Evolutionary conservation across 2,329 filamentous ascomycete species (phyloP).

Genomic region (Elsinoe australis): DNA sequence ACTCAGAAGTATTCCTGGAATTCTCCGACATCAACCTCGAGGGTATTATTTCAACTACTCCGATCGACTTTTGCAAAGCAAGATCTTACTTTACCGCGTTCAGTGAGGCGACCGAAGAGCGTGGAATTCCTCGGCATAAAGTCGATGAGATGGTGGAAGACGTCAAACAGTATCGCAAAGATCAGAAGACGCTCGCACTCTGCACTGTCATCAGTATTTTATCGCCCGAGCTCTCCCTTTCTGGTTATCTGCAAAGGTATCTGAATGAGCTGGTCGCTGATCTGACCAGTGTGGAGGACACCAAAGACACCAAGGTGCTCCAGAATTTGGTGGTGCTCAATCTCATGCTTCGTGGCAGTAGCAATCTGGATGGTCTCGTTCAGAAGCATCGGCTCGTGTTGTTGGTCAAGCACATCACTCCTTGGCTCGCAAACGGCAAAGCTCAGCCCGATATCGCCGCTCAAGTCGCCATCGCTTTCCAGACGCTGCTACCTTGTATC

Average conservation of each 20-base stretch:
- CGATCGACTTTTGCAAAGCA: constrained; percentile 36
- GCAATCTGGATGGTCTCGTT: constrained; percentile 42
- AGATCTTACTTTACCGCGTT: constrained; percentile 34
- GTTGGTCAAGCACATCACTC: constrained; percentile 68
- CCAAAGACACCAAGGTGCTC: constrained; percentile 32
- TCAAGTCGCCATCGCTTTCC: constrained; percentile 48
- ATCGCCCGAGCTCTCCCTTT: constrained; percentile 42
- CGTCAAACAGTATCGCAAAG: constrained; percentile 28
- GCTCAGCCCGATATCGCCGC: constrained; percentile 46
- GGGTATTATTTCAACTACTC: constrained; percentile 20
- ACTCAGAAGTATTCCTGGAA: background rate
- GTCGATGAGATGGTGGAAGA: constrained; percentile 32
- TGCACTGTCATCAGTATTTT: constrained; percentile 43
- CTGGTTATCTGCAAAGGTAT: constrained; percentile 42
- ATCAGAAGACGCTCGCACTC: constrained; percentile 40
- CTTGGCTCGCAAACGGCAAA: constrained; percentile 54
- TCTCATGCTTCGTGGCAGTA: constrained; percentile 44
- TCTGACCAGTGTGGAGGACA: constrained; percentile 47
- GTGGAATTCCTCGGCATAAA: constrained; percentile 34
- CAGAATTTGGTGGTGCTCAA: constrained; percentile 49
- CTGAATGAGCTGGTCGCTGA: constrained; percentile 56
- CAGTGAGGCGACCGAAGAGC: constrained; percentile 35
- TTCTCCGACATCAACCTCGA: constrained; percentile 3
- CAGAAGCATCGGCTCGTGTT: constrained; percentile 65
- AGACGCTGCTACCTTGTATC: constrained; percentile 61